Conservation (phyloP, 108 stramenopile genomes). For the Cyclotella choctawhatcheeana region DNA sequence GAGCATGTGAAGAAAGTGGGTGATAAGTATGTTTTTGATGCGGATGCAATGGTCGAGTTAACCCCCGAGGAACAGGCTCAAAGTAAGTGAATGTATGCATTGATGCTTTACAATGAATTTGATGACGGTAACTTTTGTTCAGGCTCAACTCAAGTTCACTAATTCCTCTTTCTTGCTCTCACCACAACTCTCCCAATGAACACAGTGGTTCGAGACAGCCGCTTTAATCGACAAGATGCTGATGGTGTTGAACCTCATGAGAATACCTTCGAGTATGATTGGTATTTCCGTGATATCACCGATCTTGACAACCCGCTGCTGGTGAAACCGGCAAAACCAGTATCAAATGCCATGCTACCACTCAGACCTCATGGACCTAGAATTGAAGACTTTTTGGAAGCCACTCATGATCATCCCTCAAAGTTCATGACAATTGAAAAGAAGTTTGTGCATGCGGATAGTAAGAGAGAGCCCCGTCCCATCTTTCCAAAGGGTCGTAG, state of each 20-base stretch:
- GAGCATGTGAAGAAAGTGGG: constrained; percentile 41
- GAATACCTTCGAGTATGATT: constrained; percentile 42
- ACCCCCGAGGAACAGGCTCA: constrained; percentile 16
- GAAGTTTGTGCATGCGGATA: constrained; percentile 60
- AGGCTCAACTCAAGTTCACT: too few species aligned
- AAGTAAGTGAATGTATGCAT: background rate
- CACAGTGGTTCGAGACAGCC: background rate
- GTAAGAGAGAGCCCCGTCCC: constrained; percentile 71
- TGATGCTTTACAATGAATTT: too few species aligned
- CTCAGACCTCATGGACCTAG: constrained; percentile 39
- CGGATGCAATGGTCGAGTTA: constrained; percentile 9
- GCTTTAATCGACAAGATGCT: constrained; percentile 1
- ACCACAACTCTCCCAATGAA: background rate
- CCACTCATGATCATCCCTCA: constrained; percentile 70
- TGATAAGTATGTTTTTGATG: constrained; percentile 39
- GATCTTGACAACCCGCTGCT: constrained; percentile 34
- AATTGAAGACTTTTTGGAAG: constrained; percentile 72
- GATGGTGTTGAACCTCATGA: constrained; percentile 14
- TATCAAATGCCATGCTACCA: constrained; percentile 41
- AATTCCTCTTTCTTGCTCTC: too few species aligned
- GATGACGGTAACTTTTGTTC: too few species aligned
- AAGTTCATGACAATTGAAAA: constrained; percentile 64
- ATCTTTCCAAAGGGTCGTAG: constrained; percentile 53
- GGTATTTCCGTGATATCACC: constrained; percentile 49
- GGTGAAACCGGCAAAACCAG: constrained; percentile 23